Evolutionary conservation across 768 basidiomycete genomes (phyloP).

Genomic region (Agrocybe pediades): DNA sequence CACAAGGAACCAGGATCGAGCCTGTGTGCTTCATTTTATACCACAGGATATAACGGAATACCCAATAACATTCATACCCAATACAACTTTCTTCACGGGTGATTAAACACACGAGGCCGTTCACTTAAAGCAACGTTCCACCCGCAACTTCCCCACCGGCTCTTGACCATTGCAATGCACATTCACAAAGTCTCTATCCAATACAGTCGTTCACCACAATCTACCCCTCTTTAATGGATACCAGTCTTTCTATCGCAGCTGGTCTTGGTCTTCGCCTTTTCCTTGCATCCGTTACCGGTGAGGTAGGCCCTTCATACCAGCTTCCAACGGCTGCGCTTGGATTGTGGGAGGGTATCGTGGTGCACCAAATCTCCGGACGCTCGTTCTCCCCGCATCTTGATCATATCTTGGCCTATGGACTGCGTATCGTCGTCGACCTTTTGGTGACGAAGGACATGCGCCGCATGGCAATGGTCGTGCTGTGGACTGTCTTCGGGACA

Average conservation of each 20-base stretch:
- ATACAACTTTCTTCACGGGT: background rate
- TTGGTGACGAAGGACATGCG: constrained; percentile 35
- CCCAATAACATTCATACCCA: background rate
- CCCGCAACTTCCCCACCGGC: constrained; percentile 26
- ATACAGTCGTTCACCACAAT: constrained; percentile 18
- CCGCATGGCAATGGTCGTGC: constrained; percentile 33
- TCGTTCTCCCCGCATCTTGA: constrained; percentile 31
- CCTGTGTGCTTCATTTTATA: no score
- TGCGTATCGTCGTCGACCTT: constrained; percentile 45
- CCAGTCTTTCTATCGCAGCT: constrained; percentile 38
- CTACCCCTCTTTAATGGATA: constrained; percentile 36
- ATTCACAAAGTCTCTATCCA: constrained; percentile 13
- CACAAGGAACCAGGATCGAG: no score
- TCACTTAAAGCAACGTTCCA: constrained; percentile 22
- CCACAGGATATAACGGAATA: no score
- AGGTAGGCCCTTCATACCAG: constrained; percentile 25
- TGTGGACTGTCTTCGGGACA: constrained; percentile 39
- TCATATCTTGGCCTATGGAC: constrained; percentile 42
- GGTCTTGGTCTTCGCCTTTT: constrained; percentile 45
- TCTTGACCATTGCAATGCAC: constrained; percentile 25
- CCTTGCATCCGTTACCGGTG: constrained; percentile 25
- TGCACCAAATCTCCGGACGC: constrained; percentile 39
- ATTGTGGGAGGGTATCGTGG: constrained; percentile 42
- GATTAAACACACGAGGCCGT: constrained; percentile 22
- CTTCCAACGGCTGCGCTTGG: constrained; percentile 40